Percentiles rank a stretch among this genome's conserved stretches.
These are phyloP conservation scores for Solanum pinnatisectum DNA, from an alignment of 257 asterid genomes.

Conservation along the genomic window DNA sequence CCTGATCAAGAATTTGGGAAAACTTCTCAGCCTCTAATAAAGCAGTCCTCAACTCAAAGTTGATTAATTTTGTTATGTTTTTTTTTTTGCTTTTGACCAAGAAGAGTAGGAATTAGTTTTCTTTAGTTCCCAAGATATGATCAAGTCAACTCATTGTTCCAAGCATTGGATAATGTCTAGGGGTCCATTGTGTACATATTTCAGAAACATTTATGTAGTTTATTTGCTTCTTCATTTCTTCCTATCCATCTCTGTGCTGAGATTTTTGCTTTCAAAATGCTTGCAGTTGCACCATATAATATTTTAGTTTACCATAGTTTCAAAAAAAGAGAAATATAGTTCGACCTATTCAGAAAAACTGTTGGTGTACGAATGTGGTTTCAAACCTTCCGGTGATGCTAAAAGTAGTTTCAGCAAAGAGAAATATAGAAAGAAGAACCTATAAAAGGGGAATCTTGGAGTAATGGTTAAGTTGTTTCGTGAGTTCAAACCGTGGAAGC, in stretches of 20 bases:
- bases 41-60: constrained; percentile 57
- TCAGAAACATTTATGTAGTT: constrained; percentile 19
- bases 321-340: background rate
- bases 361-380: background rate
- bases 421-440: too few species aligned
- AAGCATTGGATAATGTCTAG: constrained; percentile 19
- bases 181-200: constrained; percentile 47
- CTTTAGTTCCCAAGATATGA: background rate
- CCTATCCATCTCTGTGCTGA: background rate
- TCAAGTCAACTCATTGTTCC: constrained; percentile 1
- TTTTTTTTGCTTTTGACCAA: background rate
- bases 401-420: background rate
- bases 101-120: constrained; percentile 13
- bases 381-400: background rate
- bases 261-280: background rate
- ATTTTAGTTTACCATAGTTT: background rate
- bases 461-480: too few species aligned
- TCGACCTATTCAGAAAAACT: background rate
- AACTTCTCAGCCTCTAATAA: constrained; percentile 82
- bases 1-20: constrained; percentile 58
- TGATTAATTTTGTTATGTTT: constrained; percentile 13
- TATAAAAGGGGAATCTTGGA: background rate
- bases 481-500: background rate
- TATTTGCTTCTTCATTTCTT: constrained; percentile 9
- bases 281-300: background rate